Evolutionary conservation across 345 rosid species (phyloP), one percentile per base, ranked within the genome.

Genomic region (Adansonia digitata): DNA sequence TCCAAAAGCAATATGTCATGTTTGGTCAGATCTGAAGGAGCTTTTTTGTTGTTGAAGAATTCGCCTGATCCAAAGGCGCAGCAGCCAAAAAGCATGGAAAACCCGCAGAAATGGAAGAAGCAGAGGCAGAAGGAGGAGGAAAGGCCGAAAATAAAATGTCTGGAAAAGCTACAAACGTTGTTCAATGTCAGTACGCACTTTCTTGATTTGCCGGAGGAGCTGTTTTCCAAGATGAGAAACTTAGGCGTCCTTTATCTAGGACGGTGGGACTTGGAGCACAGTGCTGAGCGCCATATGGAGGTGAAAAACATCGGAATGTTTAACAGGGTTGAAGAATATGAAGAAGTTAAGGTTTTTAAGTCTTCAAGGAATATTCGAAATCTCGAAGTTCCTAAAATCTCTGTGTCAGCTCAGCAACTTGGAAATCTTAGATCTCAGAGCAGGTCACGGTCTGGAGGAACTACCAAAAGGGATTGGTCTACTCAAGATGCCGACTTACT

Each of bases 281-380:
- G n/a, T n/a, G 75, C 82, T 2, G 73, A 75, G 56, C 81, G 81
- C 15, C 87, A 82, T 62, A 84, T 83, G 22, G 91, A 87, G 39
- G 80, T 87, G 1, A 85, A 87, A 57, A 75, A 68, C n/a, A 62
- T 69, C 77, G 0, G 74, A 69, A 8, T 84, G 79, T 59, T 75
- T 85, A 67, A 68, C 20, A 15, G 55, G 81, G 22, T 69, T 84
- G 77, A 79, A 68, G 51, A 48, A 71, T 27, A 73, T 84, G 86
- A 84, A 69, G 7, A 77, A 78, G 15, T 69, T 82, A 45, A 81
- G 39, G 64, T 74, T 79, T 69, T 65, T 90, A 37, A 86, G 92
- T 57, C 83, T 88, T 55, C 92, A 82, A 81, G 92, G 94, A 31
- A 79, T 90, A 75, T 86, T 86, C 34, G 82, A 86, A 59, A 85